phyloP scores from a whole-genome alignment of 768 basidiomycete species.

The Vararia minispora region DNA sequence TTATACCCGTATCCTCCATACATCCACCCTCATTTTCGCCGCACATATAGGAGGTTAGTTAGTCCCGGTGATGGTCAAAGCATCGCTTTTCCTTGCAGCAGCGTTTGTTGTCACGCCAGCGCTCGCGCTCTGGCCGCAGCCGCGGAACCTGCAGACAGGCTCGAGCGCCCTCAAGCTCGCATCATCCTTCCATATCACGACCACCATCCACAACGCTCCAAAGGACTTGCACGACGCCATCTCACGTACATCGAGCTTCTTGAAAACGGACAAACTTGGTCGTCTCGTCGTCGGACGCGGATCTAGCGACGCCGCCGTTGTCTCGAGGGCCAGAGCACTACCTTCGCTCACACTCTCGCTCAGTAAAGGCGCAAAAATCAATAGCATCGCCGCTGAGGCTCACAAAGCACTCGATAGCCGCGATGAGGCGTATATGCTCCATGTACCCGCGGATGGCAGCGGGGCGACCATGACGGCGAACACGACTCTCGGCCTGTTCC shows the following conservation, averaged over 20 bases:
- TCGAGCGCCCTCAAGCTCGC: constrained; percentile 26
- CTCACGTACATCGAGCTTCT: constrained; percentile 29
- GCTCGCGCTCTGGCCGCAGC: constrained; percentile 24
- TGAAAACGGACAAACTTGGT: constrained; percentile 45
- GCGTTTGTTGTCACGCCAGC: constrained; percentile 15
- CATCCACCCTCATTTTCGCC: too few species aligned
- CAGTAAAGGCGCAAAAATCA: constrained; percentile 15
- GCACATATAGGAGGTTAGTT: too few species aligned
- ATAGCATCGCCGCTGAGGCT: constrained; percentile 31
- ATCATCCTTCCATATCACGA: constrained; percentile 35
- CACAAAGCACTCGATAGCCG: constrained; percentile 23
- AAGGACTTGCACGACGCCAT: constrained; percentile 46
- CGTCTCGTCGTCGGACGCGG: constrained; percentile 52
- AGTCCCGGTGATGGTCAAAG: too few species aligned
- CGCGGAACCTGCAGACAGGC: constrained; percentile 18
- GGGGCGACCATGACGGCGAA: constrained; percentile 30
- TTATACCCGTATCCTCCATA: too few species aligned
- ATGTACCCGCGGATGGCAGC: constrained; percentile 25
- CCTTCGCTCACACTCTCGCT: constrained; percentile 32
- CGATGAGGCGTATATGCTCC: constrained; percentile 34
- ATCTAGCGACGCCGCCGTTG: constrained; percentile 27
- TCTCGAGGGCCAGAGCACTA: constrained; percentile 31
- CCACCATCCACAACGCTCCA: constrained; percentile 32
- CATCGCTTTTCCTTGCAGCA: too few species aligned
- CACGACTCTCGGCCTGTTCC: constrained; percentile 36